Conservation (phyloP, 345 rosid species). For the Populus ilicifolia region DNA sequence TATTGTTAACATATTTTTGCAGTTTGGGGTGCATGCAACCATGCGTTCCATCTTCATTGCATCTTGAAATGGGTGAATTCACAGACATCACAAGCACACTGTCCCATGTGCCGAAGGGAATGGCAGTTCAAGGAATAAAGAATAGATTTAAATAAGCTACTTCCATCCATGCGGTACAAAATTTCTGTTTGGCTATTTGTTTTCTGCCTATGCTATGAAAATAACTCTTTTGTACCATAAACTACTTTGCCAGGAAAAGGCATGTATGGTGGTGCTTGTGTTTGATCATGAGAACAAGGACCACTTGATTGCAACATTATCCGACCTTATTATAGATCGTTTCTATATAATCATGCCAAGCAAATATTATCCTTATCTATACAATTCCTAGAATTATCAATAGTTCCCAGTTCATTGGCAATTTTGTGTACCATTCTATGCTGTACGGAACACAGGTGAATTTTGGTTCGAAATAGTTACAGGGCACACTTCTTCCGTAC, state of each 20-base stretch:
- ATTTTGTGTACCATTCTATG: too few relatives aligned
- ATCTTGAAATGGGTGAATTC: constrained; percentile 94
- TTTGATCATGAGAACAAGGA: neutral
- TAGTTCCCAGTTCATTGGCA: neutral
- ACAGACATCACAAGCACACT: constrained; percentile 82
- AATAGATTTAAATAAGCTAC: neutral
- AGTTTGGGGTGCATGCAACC: constrained; percentile 37
- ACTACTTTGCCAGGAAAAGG: neutral
- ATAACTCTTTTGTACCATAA: neutral
- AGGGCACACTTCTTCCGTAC: neutral
- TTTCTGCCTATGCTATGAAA: neutral
- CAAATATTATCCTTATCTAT: neutral
- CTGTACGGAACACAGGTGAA: neutral
- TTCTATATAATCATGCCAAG: neutral
- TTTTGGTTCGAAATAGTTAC: neutral
- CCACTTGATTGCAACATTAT: neutral
- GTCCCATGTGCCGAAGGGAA: constrained; percentile 73
- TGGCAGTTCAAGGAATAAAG: constrained; percentile 30
- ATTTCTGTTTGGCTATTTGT: neutral
- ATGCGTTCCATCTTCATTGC: constrained; percentile 82
- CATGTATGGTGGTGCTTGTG: neutral
- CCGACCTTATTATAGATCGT: too few relatives aligned
- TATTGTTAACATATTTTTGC: neutral
- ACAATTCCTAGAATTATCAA: neutral
- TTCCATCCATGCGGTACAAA: neutral